Base-by-base conservation (phyloP, 148 eudicot species). In the Fagopyrum esculentum region DNA sequence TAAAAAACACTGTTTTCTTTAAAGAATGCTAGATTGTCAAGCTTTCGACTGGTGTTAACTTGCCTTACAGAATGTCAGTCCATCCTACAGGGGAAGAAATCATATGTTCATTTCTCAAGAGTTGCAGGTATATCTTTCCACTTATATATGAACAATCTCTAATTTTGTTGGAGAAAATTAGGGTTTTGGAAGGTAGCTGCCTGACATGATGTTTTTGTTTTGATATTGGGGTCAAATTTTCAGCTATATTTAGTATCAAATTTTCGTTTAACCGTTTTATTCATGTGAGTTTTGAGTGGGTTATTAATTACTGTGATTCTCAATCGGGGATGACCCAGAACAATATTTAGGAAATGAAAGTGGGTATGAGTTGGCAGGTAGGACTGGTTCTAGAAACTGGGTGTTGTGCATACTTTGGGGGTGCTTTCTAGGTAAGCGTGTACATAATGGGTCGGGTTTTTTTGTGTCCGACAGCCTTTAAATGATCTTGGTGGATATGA, bases 51-150 rank as follows among this genome's bases (percentile, higher is more conserved):
- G 93, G 82, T 64, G 79, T 74, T 77, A 97, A 91, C 74, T 72
- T 94, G 82, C 98, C 98, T 8, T 94, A 94, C 77, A 81, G 98
- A 80, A 92, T 94, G 87, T 88, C 97, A 30, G 91, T 92, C 75
- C 97, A 92, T 81, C 98, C 98, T 47, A 82, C 80, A 49, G 96
- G 92, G 70, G 98, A 94, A 45, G 93, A 93, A 64, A 22, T 94
- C 17, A 85, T 94, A 45, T 90, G 96, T 77, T 82, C 97, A 57
- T 83, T 91, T 64, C 89, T 88, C 3, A 82, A 82, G 9, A 82
- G 80, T 80, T 94, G 96, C 96, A 80, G 92, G 98, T 94, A 82
- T 26, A 12, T 43, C 22, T 66, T 49, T 49, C 7, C 1, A 66
- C 17, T 13, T 66, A 46, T 66, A 4, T 26, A 61, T 61, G 9